Base-by-base conservation (phyloP, 176 grass and related monocot species). In the Avena sativa region DNA sequence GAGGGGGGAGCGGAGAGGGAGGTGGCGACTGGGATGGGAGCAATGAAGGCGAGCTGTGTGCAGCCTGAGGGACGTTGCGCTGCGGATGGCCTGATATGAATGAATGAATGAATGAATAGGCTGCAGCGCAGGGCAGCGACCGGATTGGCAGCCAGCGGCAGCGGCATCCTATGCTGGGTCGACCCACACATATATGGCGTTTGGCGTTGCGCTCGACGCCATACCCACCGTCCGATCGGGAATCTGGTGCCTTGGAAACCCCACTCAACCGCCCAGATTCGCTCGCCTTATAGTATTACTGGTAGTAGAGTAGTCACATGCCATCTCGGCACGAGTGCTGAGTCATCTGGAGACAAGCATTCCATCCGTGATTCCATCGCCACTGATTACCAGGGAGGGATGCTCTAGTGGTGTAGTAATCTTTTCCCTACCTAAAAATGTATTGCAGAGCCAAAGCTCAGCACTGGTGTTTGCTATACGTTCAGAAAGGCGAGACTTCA, bases 141-240 rank as follows among this genome's bases (percentile, higher is more conserved):
- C 53, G 53, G 19, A 1, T 40, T 79, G 52, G 76, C 76, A 58
- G 30, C 53, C 76, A 79, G 53, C 76, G 53, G 47, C 78, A 79
- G 47, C 25, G 65, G 81, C 81, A 83, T 83, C 81, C 81, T 73
- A 83, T 83, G 79, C 79, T 34, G 25, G 25, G 25, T 25, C 25
- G 25, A 25, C 25, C 13, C 26, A 26, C 1, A 47, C 17, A 59
- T 53, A 23, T 36, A 78, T 58, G 76, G 52, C 26, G 50, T 12
- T 56, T 43, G 76, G 11, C 56, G 56, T 60, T 21, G 77, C 56
- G 2, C 12, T 53, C 23, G 12, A 0, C 25, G 12, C 46, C 5
- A 0, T 16, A 0, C 1, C 3, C 21, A 19, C 79, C 79, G 60
- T 81, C 79, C 59, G 60, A 81, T 81, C 15, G 23, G 23, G 23